Base-by-base conservation (phyloP, 2,329 filamentous ascomycete species). In the Calonectria henricotiae region DNA sequence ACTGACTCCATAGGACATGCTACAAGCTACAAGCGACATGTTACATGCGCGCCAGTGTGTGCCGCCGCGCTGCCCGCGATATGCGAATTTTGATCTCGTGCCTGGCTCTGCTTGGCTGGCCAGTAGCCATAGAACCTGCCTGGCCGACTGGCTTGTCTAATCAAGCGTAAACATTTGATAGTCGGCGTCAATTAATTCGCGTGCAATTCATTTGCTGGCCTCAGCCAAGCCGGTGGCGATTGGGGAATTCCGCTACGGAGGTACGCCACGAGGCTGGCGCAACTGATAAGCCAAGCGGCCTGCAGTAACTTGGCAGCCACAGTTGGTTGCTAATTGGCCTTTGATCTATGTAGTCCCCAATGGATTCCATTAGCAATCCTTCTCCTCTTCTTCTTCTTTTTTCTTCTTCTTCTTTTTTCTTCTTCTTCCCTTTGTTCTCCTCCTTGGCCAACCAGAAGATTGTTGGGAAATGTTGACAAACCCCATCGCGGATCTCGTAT, bases 221-320 rank as follows among this genome's bases (percentile, higher is more conserved):
- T 30, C 35, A 39, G 23, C 32, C 51, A 30, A 58, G 35, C 12
- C 30, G 32, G 20, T 20, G 32, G 37, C 37, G 25, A 11, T 7
- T 11, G 47, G 55, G 51, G 32, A 2, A 11, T 35, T n/a, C 7
- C 39, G 32, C 41, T 15, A 20, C 20, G 37, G 55, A 61, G 37
- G 37, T 61, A 37, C 55, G 39, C 55, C 55, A 61, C 32, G 55
- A 61, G 55, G 37, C 39, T 61, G 55, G 55, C 27, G 27, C 55
- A 30, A 43, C 39, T 61, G 55, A 61, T 61, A 61, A 61, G 55
- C 51, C 35, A 30, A 60, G 55, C 49, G 17, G 5, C 41, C n/a
- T 43, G 41, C 41, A 43, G 27, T 7, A 30, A 43, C 41, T 43
- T 43, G 41, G 41, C 43, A 46, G 43, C 43, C 51, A 30, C 51